Evolutionary conservation across 169 alveolate genomes (phyloP).

Genomic region (Plasmodium vivax): DNA sequence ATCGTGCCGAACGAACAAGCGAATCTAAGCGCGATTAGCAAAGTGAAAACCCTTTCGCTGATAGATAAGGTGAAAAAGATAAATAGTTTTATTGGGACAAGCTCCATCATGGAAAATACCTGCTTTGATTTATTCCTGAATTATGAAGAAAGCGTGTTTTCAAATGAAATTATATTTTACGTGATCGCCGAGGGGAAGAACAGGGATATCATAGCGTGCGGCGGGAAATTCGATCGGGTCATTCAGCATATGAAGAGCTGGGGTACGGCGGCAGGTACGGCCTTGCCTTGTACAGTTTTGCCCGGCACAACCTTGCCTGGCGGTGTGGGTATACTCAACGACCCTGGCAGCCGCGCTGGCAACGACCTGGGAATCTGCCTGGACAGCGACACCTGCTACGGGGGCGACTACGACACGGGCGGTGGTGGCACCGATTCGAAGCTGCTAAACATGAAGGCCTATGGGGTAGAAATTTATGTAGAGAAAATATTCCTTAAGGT

Average conservation of each 20-base stretch:
- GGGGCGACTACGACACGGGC: not conserved
- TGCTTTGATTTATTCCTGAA: conserved; percentile 64
- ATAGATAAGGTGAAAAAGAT: conserved; percentile 61
- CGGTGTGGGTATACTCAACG: not conserved
- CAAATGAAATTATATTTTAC: conserved; percentile 66
- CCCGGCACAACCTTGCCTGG: not conserved
- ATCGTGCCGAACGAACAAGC: not conserved
- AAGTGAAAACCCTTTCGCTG: conserved; percentile 7
- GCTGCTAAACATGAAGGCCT: conserved; percentile 27
- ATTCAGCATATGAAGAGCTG: conserved; percentile 23
- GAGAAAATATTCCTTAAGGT: conserved; percentile 53
- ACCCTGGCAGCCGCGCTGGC: not conserved
- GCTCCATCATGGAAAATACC: conserved; percentile 29
- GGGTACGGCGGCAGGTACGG: not conserved
- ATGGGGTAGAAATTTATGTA: conserved; percentile 63
- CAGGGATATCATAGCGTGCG: conserved; percentile 67
- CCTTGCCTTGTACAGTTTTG: too few relatives aligned
- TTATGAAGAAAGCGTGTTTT: conserved; percentile 61
- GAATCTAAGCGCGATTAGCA: not conserved
- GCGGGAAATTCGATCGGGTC: conserved; percentile 49
- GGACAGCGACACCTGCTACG: not conserved
- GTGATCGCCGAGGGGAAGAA: conserved; percentile 61
- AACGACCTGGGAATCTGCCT: not conserved
- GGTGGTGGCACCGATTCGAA: not conserved
- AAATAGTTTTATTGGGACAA: conserved; percentile 64